Evolutionary conservation across 805 yeast species (phyloP).

Genomic region (Myxozyma neotropica): DNA sequence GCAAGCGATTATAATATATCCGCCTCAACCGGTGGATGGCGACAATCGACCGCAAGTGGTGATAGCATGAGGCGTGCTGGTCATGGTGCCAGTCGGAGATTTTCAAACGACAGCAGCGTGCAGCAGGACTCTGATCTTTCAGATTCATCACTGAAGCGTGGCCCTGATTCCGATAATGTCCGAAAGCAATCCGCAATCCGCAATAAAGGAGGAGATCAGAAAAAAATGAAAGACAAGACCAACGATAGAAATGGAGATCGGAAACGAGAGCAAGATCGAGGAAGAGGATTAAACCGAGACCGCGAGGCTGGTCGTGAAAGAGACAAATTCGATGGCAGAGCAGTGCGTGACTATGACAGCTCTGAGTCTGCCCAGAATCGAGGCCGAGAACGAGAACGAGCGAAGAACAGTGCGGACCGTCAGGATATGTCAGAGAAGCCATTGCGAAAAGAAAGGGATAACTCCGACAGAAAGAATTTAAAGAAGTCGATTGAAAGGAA

Average conservation of each 20-base stretch:
- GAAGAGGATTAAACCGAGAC: neutral
- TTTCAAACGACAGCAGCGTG: neutral
- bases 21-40: neutral
- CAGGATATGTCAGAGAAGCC: neutral
- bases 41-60: neutral
- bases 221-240: neutral
- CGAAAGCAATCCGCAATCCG: neutral
- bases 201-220: neutral
- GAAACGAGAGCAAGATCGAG: neutral
- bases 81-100: neutral
- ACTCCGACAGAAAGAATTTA: neutral
- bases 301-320: neutral
- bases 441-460: neutral
- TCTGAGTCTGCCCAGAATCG: neutral
- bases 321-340: neutral
- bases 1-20: neutral
- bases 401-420: neutral
- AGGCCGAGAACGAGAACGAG: neutral
- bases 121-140: neutral
- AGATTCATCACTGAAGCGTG: neutral
- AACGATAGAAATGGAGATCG: neutral
- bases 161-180: neutral
- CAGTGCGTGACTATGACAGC: neutral
- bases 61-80: neutral
- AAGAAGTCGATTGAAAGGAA: neutral